These are phyloP conservation scores for Paraphoma chrysanthemicola DNA, from an alignment of 2,329 filamentous ascomycete genomes.

Conservation along the genomic window DNA sequence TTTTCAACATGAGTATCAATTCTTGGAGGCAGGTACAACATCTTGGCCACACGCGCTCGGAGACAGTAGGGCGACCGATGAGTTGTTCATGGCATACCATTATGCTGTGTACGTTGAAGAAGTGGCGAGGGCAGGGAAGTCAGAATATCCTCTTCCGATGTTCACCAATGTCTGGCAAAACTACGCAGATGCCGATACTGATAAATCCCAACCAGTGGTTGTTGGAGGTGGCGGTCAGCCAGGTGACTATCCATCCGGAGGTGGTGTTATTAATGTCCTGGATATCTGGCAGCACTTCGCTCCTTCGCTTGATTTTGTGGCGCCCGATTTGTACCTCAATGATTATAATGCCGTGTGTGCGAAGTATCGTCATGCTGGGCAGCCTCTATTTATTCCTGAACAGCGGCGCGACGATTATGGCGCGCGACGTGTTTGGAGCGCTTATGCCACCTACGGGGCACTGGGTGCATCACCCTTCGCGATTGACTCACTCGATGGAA, in stretches of 20 bases:
- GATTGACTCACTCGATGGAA: conserved; percentile 48
- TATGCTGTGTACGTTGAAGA: conserved; percentile 49
- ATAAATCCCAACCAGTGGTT: conserved; percentile 39
- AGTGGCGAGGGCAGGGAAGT: conserved; percentile 48
- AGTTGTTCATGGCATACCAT: conserved; percentile 56
- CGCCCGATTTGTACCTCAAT: conserved; percentile 56
- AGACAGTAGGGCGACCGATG: conserved; percentile 40
- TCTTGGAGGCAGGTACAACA: conserved; percentile 12
- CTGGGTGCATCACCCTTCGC: conserved; percentile 18
- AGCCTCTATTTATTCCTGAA: conserved; percentile 59
- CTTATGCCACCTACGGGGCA: conserved; percentile 6
- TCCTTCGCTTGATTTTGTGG: conserved; percentile 52
- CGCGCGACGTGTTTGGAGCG: conserved; percentile 12
- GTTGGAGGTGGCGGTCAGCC: conserved; percentile 46
- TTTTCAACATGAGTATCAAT: not conserved
- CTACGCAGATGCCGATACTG: conserved; percentile 39
- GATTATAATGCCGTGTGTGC: conserved; percentile 52
- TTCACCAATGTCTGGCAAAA: conserved; percentile 56
- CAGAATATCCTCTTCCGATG: conserved; percentile 47
- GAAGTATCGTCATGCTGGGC: conserved; percentile 50
- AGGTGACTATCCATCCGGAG: conserved; percentile 55
- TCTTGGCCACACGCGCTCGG: conserved; percentile 50
- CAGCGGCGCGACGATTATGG: conserved; percentile 54
- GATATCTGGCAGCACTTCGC: conserved; percentile 53
- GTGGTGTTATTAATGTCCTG: conserved; percentile 48